Evolutionary conservation across 768 basidiomycete genomes (phyloP).

Genomic region (Tulasnella sp.): DNA sequence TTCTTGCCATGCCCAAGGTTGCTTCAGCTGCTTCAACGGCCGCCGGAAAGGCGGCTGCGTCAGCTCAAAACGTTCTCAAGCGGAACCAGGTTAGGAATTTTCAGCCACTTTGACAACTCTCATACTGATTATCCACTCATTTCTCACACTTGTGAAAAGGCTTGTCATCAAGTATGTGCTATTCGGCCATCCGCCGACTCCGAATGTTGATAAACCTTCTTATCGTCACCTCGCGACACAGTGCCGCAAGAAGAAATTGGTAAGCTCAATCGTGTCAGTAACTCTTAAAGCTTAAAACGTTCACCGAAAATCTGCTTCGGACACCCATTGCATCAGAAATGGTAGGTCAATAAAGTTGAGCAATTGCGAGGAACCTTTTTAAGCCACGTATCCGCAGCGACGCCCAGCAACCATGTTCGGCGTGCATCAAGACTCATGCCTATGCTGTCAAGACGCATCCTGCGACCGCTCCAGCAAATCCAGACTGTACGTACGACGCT

Average conservation of each 20-base stretch:
- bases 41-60: not conserved
- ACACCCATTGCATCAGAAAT: constrained; percentile 6
- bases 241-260: constrained; percentile 14
- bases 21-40: not conserved
- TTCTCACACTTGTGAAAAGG: not conserved
- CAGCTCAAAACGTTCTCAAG: constrained; percentile 7
- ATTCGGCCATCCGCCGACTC: not conserved
- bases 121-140: not conserved
- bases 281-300: not conserved
- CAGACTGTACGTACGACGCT: constrained; percentile 5
- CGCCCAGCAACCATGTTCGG: constrained; percentile 8
- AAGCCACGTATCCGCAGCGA: constrained; percentile 3
- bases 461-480: not conserved
- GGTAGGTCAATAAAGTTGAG: not conserved
- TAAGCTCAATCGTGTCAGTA: constrained; percentile 1
- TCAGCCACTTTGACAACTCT: not conserved
- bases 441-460: constrained; percentile 10
- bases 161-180: constrained; percentile 8
- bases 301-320: not conserved
- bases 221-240: not conserved
- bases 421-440: constrained; percentile 9
- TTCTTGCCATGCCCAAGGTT: constrained; percentile 1
- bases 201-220: not conserved
- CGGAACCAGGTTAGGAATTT: constrained; percentile 7
- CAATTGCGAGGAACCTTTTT: not conserved